These are phyloP conservation scores for Malania oleifera DNA, from an alignment of 164 flowering plant species.

Conservation along the genomic window DNA sequence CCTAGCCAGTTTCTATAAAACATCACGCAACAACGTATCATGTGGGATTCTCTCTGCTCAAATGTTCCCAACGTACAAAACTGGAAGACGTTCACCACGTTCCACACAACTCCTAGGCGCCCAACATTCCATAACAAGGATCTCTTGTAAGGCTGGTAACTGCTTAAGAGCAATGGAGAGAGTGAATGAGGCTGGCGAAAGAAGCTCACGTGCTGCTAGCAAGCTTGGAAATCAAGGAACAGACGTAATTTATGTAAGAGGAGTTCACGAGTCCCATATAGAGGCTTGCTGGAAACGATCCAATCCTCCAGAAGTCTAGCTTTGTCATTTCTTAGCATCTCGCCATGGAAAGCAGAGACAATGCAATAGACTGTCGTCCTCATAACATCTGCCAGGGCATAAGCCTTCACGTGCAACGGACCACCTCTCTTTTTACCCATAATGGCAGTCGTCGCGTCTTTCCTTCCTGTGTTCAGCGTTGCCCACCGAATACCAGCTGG, in stretches of 20 bases:
- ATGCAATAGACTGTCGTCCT: slow-evolving; percentile 69
- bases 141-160: too few species aligned
- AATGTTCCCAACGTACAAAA: too few species aligned
- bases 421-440: slow-evolving; percentile 47
- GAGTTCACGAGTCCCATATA: slow-evolving; percentile 60
- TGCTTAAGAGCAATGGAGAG: too few species aligned
- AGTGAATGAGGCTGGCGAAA: too few species aligned
- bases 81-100: too few species aligned
- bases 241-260: slow-evolving; percentile 63
- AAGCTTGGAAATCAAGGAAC: slow-evolving; percentile 66
- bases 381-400: slow-evolving; percentile 71
- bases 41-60: too few species aligned
- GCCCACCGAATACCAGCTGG: slow-evolving; percentile 79
- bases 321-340: slow-evolving; percentile 59
- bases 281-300: slow-evolving; percentile 52
- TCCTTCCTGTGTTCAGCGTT: slow-evolving; percentile 39
- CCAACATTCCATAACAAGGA: too few species aligned
- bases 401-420: slow-evolving; percentile 57
- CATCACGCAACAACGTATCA: too few species aligned
- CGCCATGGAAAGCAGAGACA: slow-evolving; percentile 65
- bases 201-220: slow-evolving; percentile 20
- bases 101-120: too few species aligned
- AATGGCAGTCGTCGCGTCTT: slow-evolving; percentile 28
- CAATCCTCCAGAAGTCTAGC: slow-evolving; percentile 72
- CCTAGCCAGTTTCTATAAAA: too few species aligned